Evolutionary conservation across 257 asterid genomes (phyloP).

Genomic region (Perilla frutescens): DNA sequence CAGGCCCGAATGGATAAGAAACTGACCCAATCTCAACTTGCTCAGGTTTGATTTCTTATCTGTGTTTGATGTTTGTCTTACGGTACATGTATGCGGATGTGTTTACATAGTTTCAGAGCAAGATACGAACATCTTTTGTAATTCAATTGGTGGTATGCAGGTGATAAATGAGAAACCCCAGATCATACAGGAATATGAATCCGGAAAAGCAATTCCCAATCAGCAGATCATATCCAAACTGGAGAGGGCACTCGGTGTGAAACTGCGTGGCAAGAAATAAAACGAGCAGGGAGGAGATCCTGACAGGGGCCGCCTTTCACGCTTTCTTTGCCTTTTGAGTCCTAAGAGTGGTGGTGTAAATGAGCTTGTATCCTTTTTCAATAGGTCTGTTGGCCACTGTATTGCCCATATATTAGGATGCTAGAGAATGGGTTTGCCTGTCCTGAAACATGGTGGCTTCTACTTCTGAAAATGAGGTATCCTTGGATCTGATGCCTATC

Average conservation of each 20-base stretch:
- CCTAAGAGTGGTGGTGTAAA: constrained; percentile 49
- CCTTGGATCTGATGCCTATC: constrained; percentile 35
- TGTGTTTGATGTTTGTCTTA: not conserved
- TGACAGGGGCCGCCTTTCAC: constrained; percentile 2
- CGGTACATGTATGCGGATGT: no score
- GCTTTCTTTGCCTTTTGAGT: constrained; percentile 35
- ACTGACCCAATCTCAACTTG: constrained; percentile 86
- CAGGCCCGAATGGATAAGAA: constrained; percentile 88
- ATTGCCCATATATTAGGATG: constrained; percentile 33
- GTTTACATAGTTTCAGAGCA: not conserved
- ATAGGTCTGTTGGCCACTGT: constrained; percentile 27
- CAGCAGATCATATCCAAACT: constrained; percentile 82
- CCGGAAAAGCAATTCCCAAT: constrained; percentile 60
- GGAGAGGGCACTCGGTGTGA: constrained; percentile 84
- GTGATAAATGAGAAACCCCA: constrained; percentile 67
- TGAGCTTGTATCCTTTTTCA: constrained; percentile 26
- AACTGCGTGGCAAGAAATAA: constrained; percentile 83
- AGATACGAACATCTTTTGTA: not conserved
- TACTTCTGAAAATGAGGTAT: constrained; percentile 28
- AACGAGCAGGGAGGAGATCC: not conserved
- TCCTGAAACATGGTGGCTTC: constrained; percentile 39
- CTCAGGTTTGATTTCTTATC: constrained; percentile 59
- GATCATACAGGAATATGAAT: constrained; percentile 60
- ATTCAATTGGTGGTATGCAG: constrained; percentile 46
- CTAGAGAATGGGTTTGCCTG: constrained; percentile 42